Base-by-base conservation (phyloP, 805 yeast genomes). In the Candida coleopterorum region DNA sequence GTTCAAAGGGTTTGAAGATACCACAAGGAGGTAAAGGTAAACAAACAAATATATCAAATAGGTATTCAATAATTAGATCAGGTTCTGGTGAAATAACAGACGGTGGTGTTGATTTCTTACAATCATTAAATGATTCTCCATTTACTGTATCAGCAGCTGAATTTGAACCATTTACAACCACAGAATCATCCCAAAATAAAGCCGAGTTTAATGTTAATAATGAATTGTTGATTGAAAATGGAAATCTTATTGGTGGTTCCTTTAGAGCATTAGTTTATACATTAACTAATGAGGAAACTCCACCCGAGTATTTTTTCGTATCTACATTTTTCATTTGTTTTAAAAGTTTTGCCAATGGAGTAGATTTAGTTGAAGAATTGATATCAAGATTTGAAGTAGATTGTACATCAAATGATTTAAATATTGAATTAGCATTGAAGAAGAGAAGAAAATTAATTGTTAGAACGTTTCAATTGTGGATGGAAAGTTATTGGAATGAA, bases 401-500 rank as follows among this genome's bases (percentile, higher is more conserved):
- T 4, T 39, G 37, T 6, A 30, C 40, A 1, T 31, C 37, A 8
- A 25, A 29, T 1, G 59, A 60, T 25, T 43, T 53, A 4, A 52
- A 56, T 40, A 37, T 41, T 24, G 66, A 62, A 32, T 52, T 64
- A 8, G 56, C 49, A 44, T 44, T 76, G 26, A 77, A 74, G 48
- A 79, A 71, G 44, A 71, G 93, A 54, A 65, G 90, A 51, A 75
- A 77, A 42, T 59, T 82, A 32, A 78, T 87, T 26, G 77, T 81
- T 46, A 76, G 74, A 45, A 69, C 82, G 55, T 75, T 88, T 52
- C 84, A 79, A 54, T 64, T 76, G 24, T 90, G 98, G 98, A 62
- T 90, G 56, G 95, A 87, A 56, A 81, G 93, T 35, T 88, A 83
- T 54, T 90, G 96, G 96, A 76, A 79, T 44, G 68, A 71, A 29